Evolutionary conservation across 2,329 filamentous ascomycete genomes (phyloP).

Genomic region (Aspergillaceae sp.): DNA sequence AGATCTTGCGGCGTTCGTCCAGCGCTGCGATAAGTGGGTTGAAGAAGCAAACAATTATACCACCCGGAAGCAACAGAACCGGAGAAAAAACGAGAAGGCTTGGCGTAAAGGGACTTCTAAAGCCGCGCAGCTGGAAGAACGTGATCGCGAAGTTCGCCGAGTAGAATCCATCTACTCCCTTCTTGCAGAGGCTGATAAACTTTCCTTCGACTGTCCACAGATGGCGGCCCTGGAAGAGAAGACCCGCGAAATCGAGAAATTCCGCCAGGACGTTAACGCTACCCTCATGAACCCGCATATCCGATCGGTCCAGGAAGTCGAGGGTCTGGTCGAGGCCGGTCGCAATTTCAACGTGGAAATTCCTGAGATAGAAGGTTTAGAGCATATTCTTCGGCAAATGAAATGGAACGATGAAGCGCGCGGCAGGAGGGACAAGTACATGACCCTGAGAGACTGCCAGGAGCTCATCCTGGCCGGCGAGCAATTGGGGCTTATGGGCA

Average conservation of each 20-base stretch:
- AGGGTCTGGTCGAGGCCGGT: slow-evolving; percentile 84
- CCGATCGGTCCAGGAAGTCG: slow-evolving; percentile 64
- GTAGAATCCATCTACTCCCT: slow-evolving; percentile 82
- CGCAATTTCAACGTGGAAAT: slow-evolving; percentile 86
- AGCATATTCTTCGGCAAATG: slow-evolving; percentile 71
- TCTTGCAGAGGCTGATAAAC: slow-evolving; percentile 70
- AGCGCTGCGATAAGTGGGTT: slow-evolving; percentile 94
- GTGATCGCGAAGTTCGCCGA: slow-evolving; percentile 74
- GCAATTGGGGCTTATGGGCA: slow-evolving; percentile 67
- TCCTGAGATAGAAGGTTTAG: slow-evolving; percentile 74
- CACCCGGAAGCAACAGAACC: slow-evolving; percentile 93
- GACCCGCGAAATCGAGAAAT: slow-evolving; percentile 72
- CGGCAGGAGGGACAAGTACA: slow-evolving; percentile 54
- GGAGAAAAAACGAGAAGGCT: slow-evolving; percentile 84
- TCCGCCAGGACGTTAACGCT: slow-evolving; percentile 65
- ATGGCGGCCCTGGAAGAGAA: slow-evolving; percentile 79
- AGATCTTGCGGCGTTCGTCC: slow-evolving; percentile 79
- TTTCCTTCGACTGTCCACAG: slow-evolving; percentile 90
- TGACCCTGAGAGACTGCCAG: slow-evolving; percentile 69
- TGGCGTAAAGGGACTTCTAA: slow-evolving; percentile 67
- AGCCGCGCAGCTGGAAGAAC: slow-evolving; percentile 74
- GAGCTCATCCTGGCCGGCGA: slow-evolving; percentile 70
- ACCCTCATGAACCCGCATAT: slow-evolving; percentile 59
- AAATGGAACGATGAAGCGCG: slow-evolving; percentile 79
- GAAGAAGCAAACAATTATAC: slow-evolving; percentile 95